These are phyloP conservation scores for Cercospora berteroae DNA, from an alignment of 2,329 filamentous ascomycete species.

Conservation along the genomic window DNA sequence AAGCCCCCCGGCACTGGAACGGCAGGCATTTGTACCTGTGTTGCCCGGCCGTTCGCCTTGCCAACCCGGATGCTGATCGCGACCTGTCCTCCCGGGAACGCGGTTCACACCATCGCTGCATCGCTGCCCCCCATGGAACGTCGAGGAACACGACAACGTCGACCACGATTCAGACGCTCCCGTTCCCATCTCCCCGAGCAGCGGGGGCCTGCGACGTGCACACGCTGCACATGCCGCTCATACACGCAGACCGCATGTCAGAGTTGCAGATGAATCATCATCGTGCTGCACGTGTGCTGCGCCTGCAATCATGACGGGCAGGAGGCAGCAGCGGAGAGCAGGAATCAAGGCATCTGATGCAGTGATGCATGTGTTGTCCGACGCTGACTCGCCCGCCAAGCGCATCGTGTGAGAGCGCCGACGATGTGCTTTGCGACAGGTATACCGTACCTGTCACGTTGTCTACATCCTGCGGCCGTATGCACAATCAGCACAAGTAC, in stretches of 20 bases:
- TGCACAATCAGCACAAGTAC: neutral
- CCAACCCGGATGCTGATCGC: conserved; percentile 2
- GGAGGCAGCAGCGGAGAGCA: neutral
- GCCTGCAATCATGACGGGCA: neutral
- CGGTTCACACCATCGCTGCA: neutral
- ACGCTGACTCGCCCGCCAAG: neutral
- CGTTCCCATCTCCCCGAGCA: neutral
- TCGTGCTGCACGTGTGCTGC: neutral
- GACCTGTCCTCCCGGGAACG: neutral
- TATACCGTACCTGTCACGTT: neutral
- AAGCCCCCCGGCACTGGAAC: conserved; percentile 2
- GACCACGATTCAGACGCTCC: neutral
- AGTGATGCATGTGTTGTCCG: conserved; percentile 9
- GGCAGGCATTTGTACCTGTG: conserved; percentile 9
- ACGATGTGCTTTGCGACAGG: neutral
- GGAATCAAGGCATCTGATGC: neutral
- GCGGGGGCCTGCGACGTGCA: neutral
- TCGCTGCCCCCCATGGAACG: neutral
- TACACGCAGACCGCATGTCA: neutral
- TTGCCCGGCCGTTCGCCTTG: neutral
- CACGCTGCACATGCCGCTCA: neutral
- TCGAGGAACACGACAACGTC: neutral
- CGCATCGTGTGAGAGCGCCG: neutral
- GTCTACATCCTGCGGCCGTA: neutral
- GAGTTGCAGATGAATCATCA: neutral